These are phyloP conservation scores for Suillus brevipes DNA, from an alignment of 768 basidiomycete genomes.

Conservation along the genomic window DNA sequence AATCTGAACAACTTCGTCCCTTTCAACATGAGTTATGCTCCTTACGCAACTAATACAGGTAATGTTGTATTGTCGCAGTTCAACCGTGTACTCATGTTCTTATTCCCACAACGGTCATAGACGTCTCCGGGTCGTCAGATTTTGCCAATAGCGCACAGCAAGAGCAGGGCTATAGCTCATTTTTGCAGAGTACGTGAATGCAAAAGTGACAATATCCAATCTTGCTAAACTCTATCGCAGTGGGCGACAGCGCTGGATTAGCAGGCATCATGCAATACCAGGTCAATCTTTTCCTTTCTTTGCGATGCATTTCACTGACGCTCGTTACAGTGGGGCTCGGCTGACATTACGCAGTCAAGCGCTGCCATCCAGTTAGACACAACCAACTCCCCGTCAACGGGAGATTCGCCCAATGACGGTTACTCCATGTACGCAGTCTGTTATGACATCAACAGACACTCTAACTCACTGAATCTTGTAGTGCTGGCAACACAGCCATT, in stretches of 20 bases:
- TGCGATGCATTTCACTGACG: background rate
- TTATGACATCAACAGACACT: background rate
- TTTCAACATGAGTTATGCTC: constrained; percentile 52
- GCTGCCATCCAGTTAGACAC: constrained; percentile 40
- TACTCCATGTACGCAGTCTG: constrained; percentile 40
- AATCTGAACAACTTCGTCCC: constrained; percentile 58
- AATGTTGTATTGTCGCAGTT: constrained; percentile 7
- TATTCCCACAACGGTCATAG: constrained; percentile 16
- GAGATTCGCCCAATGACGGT: constrained; percentile 64
- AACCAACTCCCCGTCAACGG: constrained; percentile 40
- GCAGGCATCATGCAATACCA: constrained; percentile 31
- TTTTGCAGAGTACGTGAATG: constrained; percentile 45
- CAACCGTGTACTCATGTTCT: constrained; percentile 4
- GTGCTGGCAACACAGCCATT: background rate
- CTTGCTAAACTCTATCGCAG: constrained; percentile 23
- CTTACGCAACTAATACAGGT: constrained; percentile 40
- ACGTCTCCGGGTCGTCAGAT: constrained; percentile 35
- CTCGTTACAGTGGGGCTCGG: constrained; percentile 47
- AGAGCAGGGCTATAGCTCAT: constrained; percentile 52
- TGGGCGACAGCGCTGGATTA: constrained; percentile 40
- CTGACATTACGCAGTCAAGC: constrained; percentile 46
- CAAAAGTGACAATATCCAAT: background rate
- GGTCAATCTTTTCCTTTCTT: background rate
- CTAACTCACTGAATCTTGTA: background rate
- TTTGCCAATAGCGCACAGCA: constrained; percentile 57